Conservation (phyloP, 345 rosid species). For the Populus ilicifolia region DNA sequence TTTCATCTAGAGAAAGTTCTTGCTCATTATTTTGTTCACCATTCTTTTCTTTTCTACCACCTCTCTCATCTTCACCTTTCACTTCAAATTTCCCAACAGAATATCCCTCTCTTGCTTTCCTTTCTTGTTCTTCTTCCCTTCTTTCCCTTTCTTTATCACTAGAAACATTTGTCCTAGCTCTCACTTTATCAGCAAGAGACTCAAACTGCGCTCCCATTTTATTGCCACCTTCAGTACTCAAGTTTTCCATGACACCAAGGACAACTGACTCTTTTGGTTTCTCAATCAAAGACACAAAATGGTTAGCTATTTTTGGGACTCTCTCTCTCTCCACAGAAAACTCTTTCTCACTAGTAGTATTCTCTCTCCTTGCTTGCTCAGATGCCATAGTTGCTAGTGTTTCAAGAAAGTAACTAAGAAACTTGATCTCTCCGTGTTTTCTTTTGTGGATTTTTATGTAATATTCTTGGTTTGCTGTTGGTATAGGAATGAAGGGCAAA, state of each 20-base stretch:
- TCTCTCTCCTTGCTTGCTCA: slow-evolving; percentile 49
- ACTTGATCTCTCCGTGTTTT: background rate
- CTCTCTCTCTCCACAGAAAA: slow-evolving; percentile 46
- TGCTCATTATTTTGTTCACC: background rate
- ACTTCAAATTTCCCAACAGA: slow-evolving; percentile 6
- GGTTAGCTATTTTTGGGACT: slow-evolving; percentile 61
- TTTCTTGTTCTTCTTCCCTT: background rate
- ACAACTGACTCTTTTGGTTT: slow-evolving; percentile 11
- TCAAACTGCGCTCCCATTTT: background rate
- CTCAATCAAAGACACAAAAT: slow-evolving; percentile 48
- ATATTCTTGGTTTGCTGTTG: no score
- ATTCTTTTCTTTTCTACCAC: background rate
- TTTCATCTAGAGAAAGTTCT: slow-evolving; percentile 21
- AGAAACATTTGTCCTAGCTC: no score
- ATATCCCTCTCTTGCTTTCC: background rate
- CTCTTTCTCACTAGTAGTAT: slow-evolving; percentile 40
- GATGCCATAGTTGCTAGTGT: slow-evolving; percentile 51
- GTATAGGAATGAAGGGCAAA: background rate
- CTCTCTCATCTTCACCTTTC: background rate
- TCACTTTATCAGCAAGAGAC: slow-evolving; percentile 13
- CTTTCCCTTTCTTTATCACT: background rate
- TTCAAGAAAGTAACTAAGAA: background rate
- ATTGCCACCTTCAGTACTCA: background rate
- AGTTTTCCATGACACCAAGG: background rate
- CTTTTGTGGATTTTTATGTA: background rate